A percentile compares a stretch with the other conserved stretches of the same genome.
Evolutionary conservation across 2,329 filamentous ascomycete genomes (phyloP).

Genomic region (Zymoseptoria ardabiliae): DNA sequence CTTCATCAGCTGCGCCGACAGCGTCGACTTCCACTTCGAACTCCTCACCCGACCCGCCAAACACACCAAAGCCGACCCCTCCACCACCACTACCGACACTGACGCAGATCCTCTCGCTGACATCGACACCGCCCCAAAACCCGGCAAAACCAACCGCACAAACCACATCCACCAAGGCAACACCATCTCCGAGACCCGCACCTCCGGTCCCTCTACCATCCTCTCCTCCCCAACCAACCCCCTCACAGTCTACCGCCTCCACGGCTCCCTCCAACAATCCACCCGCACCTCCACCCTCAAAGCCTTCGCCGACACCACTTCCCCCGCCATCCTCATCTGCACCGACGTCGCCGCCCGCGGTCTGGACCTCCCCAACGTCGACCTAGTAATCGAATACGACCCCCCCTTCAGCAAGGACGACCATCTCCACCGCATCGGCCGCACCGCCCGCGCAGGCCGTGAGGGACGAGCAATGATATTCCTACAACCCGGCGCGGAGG

Average conservation of each 20-base stretch:
- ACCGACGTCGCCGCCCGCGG: constrained; percentile 95
- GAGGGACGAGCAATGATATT: constrained; percentile 83
- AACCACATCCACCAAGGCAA: constrained; percentile 35
- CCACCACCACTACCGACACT: constrained; percentile 19
- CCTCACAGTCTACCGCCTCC: constrained; percentile 76
- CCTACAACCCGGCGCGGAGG: constrained; percentile 82
- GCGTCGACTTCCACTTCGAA: constrained; percentile 93
- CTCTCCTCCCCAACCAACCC: constrained; percentile 58
- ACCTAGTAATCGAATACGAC: constrained; percentile 93
- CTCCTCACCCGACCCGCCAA: constrained; percentile 53
- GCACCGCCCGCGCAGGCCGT: constrained; percentile 86
- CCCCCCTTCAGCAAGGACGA: constrained; percentile 89
- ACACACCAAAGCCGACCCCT: constrained; percentile 12
- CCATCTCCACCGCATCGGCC: constrained; percentile 88
- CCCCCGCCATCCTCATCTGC: constrained; percentile 77
- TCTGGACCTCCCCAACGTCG: constrained; percentile 89
- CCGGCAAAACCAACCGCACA: constrained; percentile 22
- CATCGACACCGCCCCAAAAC: constrained; percentile 12
- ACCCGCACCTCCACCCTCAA: constrained; percentile 79
- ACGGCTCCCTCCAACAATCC: constrained; percentile 83
- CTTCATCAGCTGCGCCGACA: constrained; percentile 94
- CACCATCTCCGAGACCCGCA: constrained; percentile 38
- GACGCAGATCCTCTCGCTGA: constrained; percentile 13
- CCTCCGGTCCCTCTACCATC: constrained; percentile 40
- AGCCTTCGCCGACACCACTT: constrained; percentile 65